A percentile compares a stretch with the other conserved stretches of the same genome.
Evolutionary conservation across 2,329 filamentous ascomycete genomes (phyloP).

Genomic region (Cryphonectria nitschkei): DNA sequence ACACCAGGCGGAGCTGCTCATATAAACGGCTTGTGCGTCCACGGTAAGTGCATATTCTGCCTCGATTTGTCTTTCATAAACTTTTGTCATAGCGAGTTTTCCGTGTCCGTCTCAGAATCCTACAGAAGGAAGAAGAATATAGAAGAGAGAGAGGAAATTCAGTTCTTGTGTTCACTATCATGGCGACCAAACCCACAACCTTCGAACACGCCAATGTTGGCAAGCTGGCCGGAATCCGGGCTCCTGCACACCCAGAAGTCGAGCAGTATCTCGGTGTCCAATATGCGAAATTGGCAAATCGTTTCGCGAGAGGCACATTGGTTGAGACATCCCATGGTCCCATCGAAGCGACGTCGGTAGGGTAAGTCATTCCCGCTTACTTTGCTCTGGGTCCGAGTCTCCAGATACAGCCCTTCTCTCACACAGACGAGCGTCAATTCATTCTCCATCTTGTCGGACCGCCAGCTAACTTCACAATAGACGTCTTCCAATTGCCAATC

Average conservation of each 20-base stretch:
- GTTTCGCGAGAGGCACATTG: slow-evolving; percentile 29
- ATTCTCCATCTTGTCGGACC: neutral
- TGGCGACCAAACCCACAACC: slow-evolving; percentile 8
- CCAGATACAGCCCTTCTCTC: too few relatives aligned
- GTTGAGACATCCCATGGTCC: slow-evolving; percentile 20
- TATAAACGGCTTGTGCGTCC: neutral
- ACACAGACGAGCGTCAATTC: too few relatives aligned
- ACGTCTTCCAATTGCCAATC: slow-evolving; percentile 44
- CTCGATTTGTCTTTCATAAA: neutral
- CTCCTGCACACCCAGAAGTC: slow-evolving; percentile 23
- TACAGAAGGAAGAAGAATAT: neutral
- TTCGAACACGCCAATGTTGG: slow-evolving; percentile 20
- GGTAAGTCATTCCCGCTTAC: slow-evolving; percentile 34
- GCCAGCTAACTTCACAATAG: slow-evolving; percentile 27
- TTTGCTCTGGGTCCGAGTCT: neutral
- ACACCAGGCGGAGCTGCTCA: neutral
- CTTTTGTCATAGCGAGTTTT: neutral
- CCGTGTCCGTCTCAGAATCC: neutral
- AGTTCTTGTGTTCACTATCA: neutral
- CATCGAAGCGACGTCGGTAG: slow-evolving; percentile 40
- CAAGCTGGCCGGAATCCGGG: slow-evolving; percentile 16
- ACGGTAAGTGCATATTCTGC: neutral
- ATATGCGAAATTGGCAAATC: slow-evolving; percentile 32
- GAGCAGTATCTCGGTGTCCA: slow-evolving; percentile 33
- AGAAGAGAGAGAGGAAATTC: neutral